Percentiles rank a stretch among this genome's conserved stretches.
Evolutionary conservation across 805 yeast species (phyloP).

Genomic region (Yarrowia sp.): DNA sequence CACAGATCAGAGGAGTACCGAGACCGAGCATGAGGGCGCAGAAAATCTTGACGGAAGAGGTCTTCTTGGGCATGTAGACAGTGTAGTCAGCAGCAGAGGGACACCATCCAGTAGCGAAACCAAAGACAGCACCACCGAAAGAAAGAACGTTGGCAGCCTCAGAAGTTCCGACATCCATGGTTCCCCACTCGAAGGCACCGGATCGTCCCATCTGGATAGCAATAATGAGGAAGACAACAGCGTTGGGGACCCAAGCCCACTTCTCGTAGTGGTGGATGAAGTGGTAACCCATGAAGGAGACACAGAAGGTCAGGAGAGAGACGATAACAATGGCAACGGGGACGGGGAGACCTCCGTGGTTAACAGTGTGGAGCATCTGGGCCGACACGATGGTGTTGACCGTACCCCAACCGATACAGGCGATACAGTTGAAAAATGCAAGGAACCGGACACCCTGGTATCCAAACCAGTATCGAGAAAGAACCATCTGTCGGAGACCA

Average conservation of each 20-base stretch:
- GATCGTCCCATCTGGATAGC: slow-evolving; percentile 77
- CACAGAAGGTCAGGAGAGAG: slow-evolving; percentile 66
- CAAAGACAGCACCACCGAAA: slow-evolving; percentile 82
- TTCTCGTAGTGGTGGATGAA: slow-evolving; percentile 83
- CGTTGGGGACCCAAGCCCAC: slow-evolving; percentile 87
- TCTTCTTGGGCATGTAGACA: slow-evolving; percentile 77
- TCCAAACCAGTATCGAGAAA: slow-evolving; percentile 81
- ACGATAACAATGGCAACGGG: slow-evolving; percentile 90
- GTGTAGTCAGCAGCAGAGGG: slow-evolving; percentile 93
- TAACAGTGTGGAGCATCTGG: slow-evolving; percentile 78
- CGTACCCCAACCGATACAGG: slow-evolving; percentile 96
- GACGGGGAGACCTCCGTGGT: slow-evolving; percentile 71
- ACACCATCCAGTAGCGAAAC: slow-evolving; percentile 95
- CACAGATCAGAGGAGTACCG: slow-evolving; percentile 70
- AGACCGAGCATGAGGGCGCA: slow-evolving; percentile 69
- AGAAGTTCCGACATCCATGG: slow-evolving; percentile 62
- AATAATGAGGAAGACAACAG: slow-evolving; percentile 73
- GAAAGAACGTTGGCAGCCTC: slow-evolving; percentile 80
- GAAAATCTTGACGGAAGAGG: slow-evolving; percentile 66
- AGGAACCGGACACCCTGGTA: slow-evolving; percentile 76
- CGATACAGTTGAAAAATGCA: slow-evolving; percentile 76
- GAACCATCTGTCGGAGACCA: slow-evolving; percentile 87
- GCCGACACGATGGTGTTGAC: slow-evolving; percentile 91
- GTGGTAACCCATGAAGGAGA: slow-evolving; percentile 84
- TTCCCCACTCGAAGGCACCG: slow-evolving; percentile 65